A percentile compares a stretch with the other conserved stretches of the same genome.
These are phyloP conservation scores for Lactarius deliciosus DNA, from an alignment of 768 basidiomycete genomes.

Conservation along the genomic window DNA sequence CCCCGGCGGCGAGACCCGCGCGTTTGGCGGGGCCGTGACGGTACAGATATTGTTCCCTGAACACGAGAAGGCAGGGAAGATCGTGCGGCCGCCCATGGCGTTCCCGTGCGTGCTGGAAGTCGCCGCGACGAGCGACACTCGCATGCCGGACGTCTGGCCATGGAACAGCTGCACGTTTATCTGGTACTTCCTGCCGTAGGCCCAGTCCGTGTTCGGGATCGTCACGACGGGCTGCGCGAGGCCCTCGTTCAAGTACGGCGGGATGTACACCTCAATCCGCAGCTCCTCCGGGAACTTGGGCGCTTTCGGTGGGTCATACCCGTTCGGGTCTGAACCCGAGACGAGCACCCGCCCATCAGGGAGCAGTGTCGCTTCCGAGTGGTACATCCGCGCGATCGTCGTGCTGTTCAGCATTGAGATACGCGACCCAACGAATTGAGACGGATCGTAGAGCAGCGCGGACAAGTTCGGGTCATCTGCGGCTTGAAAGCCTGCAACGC, in stretches of 20 bases:
- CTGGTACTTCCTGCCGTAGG: conserved; percentile 48
- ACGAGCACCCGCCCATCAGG: conserved; percentile 73
- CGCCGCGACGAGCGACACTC: conserved; percentile 69
- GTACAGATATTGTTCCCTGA: conserved; percentile 65
- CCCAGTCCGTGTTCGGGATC: conserved; percentile 54
- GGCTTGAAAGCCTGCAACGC: conserved; percentile 70
- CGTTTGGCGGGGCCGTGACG: conserved; percentile 73
- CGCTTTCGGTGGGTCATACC: not conserved
- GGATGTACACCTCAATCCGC: conserved; percentile 42
- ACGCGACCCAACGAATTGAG: conserved; percentile 54
- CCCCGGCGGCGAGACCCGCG: conserved; percentile 54
- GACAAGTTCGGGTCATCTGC: conserved; percentile 35
- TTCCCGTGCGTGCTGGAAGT: conserved; percentile 77
- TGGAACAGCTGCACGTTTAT: conserved; percentile 37
- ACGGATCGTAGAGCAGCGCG: conserved; percentile 70
- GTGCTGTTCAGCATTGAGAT: conserved; percentile 65
- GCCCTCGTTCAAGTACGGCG: conserved; percentile 75
- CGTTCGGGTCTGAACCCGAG: conserved; percentile 65
- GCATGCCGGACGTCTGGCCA: conserved; percentile 48
- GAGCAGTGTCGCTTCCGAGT: conserved; percentile 42
- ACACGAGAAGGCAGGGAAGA: conserved; percentile 73
- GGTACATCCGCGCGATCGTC: conserved; percentile 72
- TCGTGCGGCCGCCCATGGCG: conserved; percentile 64
- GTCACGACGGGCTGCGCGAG: conserved; percentile 41
- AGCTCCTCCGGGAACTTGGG: conserved; percentile 69